phyloP scores from a whole-genome alignment of 1,284 basidiomycete genomes.

The Austroboletus rostrupii region DNA sequence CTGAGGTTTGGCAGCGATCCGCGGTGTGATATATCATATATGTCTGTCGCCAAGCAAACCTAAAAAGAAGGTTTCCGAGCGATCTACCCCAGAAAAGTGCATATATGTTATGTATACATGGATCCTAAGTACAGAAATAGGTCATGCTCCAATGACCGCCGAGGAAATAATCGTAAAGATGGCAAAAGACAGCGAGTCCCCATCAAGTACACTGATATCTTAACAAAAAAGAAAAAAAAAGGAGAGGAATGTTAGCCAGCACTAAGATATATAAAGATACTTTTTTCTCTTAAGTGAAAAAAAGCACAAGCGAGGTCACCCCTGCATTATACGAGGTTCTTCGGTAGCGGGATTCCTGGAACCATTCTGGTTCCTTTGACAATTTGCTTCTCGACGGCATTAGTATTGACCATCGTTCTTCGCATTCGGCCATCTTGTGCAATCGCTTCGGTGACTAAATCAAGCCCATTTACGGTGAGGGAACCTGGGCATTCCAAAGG shows the following conservation, averaged over 20 bases:
- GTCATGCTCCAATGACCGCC: background rate
- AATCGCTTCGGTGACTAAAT: conserved; percentile 35
- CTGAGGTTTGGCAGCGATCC: conserved; percentile 27
- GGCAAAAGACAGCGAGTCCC: background rate
- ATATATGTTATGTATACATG: conserved; percentile 10
- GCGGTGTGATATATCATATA: background rate
- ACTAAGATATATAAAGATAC: conserved; percentile 14
- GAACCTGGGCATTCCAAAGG: conserved; percentile 15
- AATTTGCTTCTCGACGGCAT: conserved; percentile 45
- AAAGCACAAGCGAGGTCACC: too few species aligned
- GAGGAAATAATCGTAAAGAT: conserved; percentile 7
- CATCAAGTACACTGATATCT: conserved; percentile 10
- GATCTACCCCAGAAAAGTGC: background rate
- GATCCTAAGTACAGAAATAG: conserved; percentile 16
- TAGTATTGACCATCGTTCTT: conserved; percentile 37
- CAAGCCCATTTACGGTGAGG: conserved; percentile 28
- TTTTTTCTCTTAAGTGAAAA: background rate
- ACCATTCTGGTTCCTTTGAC: conserved; percentile 54
- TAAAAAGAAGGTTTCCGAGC: background rate
- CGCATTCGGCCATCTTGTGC: conserved; percentile 40
- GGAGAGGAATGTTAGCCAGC: conserved; percentile 7
- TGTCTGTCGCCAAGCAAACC: background rate
- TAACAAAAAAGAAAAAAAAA: background rate
- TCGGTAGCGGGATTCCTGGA: conserved; percentile 11
- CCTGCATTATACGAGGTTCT: conserved; percentile 7